Evolutionary conservation across 2,329 filamentous ascomycete genomes (phyloP).

Genomic region (Ophiostoma tasmaniense): DNA sequence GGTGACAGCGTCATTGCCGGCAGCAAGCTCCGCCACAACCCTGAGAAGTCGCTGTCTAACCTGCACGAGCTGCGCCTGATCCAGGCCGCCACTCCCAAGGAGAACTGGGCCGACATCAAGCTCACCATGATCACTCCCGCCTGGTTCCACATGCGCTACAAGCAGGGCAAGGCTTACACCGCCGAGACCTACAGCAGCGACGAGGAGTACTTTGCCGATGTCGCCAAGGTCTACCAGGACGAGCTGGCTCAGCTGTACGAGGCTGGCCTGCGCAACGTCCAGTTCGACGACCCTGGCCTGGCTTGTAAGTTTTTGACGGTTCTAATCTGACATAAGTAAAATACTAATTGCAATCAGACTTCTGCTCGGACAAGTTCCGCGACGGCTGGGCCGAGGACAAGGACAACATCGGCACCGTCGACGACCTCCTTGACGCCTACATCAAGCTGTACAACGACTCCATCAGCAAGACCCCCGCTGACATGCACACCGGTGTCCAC

Average conservation of each 20-base stretch:
- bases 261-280: conserved; percentile 44
- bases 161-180: conserved; percentile 41
- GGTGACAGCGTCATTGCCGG: conserved; percentile 47
- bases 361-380: conserved; percentile 62
- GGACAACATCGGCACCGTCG: conserved; percentile 50
- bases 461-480: conserved; percentile 50
- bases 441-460: conserved; percentile 67
- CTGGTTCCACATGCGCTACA: conserved; percentile 52
- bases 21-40: conserved; percentile 37
- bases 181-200: conserved; percentile 40
- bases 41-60: conserved; percentile 37
- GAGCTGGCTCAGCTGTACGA: conserved; percentile 42
- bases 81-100: conserved; percentile 45
- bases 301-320: conserved; percentile 26
- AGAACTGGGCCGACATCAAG: conserved; percentile 47
- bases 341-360: conserved; percentile 32
- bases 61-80: conserved; percentile 41
- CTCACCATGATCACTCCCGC: conserved; percentile 54
- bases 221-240: conserved; percentile 40
- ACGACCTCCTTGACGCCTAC: conserved; percentile 60
- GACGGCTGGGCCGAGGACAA: conserved; percentile 52
- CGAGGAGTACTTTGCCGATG: conserved; percentile 42
- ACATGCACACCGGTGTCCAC: conserved; percentile 65
- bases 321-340: too few species aligned
- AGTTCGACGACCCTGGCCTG: conserved; percentile 55